phyloP scores from a whole-genome alignment of 139 green algal genomes.

The Ulvella scutata region DNA sequence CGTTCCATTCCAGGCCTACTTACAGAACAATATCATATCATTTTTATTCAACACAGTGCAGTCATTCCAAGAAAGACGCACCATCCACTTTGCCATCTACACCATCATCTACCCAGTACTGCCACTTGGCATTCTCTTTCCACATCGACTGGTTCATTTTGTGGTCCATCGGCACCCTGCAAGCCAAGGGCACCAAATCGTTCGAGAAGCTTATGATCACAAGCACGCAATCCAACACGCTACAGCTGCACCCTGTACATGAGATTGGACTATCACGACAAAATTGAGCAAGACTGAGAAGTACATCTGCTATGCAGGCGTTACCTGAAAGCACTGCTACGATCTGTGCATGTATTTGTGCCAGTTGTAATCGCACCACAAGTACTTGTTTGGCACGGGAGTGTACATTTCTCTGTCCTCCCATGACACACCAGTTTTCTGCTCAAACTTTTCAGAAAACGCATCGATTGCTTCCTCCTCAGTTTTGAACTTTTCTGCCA shows the following conservation, averaged over 20 bases:
- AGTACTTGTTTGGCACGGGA: constrained; percentile 3
- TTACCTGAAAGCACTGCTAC: too few relatives aligned
- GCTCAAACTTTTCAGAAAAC: constrained; percentile 4
- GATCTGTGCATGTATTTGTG: too few relatives aligned
- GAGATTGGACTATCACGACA: too few relatives aligned
- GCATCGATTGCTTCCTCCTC: not conserved
- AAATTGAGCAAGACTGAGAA: too few relatives aligned
- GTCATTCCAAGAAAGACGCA: not conserved
- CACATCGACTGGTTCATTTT: not conserved
- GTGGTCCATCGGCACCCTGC: constrained; percentile 6
- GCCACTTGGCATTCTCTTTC: constrained; percentile 2
- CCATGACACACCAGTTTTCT: constrained; percentile 6
- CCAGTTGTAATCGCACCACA: too few relatives aligned
- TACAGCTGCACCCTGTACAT: too few relatives aligned
- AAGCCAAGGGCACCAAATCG: too few relatives aligned
- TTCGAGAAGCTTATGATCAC: too few relatives aligned
- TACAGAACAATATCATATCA: not conserved
- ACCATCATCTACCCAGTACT: constrained; percentile 9
- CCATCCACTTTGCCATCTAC: constrained; percentile 10
- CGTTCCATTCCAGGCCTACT: too few relatives aligned
- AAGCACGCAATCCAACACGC: too few relatives aligned
- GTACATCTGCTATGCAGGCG: too few relatives aligned
- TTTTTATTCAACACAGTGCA: not conserved
- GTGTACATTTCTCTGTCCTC: not conserved
- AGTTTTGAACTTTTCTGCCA: not conserved